phyloP scores from a whole-genome alignment of 352 stramenopile genomes.

The Phytophthora litchii region DNA sequence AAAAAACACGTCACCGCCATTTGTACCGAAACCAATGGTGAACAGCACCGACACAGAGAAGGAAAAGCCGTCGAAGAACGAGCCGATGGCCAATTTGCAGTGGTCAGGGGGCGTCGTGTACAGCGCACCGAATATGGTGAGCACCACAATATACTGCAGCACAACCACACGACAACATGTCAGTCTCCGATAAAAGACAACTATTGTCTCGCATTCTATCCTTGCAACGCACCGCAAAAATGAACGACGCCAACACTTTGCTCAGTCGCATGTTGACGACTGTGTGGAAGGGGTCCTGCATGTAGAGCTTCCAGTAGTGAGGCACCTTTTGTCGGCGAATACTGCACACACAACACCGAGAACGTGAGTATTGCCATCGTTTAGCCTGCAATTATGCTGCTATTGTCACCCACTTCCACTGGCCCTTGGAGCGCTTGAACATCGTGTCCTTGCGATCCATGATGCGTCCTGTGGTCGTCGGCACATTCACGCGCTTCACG shows the following conservation, averaged over 20 bases:
- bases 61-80: constrained; percentile 78
- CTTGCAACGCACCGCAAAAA: constrained; percentile 36
- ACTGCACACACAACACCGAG: constrained; percentile 35
- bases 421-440: constrained; percentile 72
- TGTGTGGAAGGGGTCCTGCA: constrained; percentile 85
- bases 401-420: constrained; percentile 67
- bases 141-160: constrained; percentile 66
- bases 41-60: constrained; percentile 85
- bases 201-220: neutral
- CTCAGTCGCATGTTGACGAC: constrained; percentile 82
- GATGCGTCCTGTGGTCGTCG: constrained; percentile 56
- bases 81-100: constrained; percentile 74
- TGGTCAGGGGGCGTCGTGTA: constrained; percentile 72
- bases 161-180: constrained; percentile 5
- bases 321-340: constrained; percentile 80
- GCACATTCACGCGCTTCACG: constrained; percentile 30
- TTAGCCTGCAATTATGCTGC: neutral
- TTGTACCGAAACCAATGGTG: constrained; percentile 82
- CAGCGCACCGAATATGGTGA: constrained; percentile 71
- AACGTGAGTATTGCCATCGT: constrained; percentile 3
- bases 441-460: constrained; percentile 74
- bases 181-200: constrained; percentile 9
- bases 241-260: constrained; percentile 66
- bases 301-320: constrained; percentile 85
- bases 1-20: constrained; percentile 89